phyloP scores from a whole-genome alignment of 1,139 yeast species.

The Lipomyces yarrowii region DNA sequence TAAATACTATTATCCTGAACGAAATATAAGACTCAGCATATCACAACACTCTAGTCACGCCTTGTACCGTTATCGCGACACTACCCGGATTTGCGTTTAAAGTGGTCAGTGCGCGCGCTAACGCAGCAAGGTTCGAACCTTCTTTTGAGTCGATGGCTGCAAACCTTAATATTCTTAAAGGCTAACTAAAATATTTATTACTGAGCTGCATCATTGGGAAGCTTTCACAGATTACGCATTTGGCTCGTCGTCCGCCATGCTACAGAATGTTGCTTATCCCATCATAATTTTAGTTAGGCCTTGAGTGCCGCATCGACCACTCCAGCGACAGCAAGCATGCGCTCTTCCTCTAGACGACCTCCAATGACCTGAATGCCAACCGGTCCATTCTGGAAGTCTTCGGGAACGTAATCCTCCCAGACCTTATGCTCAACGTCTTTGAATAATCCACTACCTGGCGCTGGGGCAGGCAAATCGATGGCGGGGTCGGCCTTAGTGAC shows the following conservation, averaged over 20 bases:
- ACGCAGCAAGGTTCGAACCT: too few relatives aligned
- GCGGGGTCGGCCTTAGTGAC: conserved; percentile 51
- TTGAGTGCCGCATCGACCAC: conserved; percentile 32
- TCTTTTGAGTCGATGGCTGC: too few relatives aligned
- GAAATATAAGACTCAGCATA: too few relatives aligned
- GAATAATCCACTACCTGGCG: conserved; percentile 39
- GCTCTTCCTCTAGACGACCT: conserved; percentile 48
- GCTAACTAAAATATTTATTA: too few relatives aligned
- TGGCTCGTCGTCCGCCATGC: not conserved
- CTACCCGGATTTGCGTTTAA: too few relatives aligned
- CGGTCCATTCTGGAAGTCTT: conserved; percentile 48
- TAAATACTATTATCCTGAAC: not conserved
- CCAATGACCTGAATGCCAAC: conserved; percentile 50
- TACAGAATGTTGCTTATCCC: not conserved
- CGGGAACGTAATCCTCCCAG: conserved; percentile 42
- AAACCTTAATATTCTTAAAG: too few relatives aligned
- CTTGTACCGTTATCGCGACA: too few relatives aligned
- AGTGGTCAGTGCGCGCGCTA: too few relatives aligned
- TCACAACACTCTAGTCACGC: too few relatives aligned
- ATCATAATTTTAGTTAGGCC: conserved; percentile 7
- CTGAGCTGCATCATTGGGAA: too few relatives aligned
- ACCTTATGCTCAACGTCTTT: conserved; percentile 32
- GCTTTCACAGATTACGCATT: not conserved
- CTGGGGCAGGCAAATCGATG: conserved; percentile 42
- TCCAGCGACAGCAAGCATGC: conserved; percentile 44